Conservation (phyloP, 129 eudicot genomes). For the Rutidosis leptorrhynchoides region DNA sequence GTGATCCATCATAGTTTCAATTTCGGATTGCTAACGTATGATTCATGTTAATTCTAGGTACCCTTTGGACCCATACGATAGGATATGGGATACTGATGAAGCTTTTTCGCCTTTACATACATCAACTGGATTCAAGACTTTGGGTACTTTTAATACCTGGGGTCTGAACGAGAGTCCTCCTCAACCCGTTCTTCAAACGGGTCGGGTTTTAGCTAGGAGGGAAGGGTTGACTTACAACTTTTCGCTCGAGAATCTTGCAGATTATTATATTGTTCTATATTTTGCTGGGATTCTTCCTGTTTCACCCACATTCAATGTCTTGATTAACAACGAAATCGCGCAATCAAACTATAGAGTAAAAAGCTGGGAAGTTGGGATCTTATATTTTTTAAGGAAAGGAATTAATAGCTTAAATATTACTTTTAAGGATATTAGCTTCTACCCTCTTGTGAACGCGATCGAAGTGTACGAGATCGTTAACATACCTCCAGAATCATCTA, state of each 20-base stretch:
- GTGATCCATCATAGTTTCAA: slow-evolving; percentile 5
- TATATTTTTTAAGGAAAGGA: slow-evolving; percentile 47
- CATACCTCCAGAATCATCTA: slow-evolving; percentile 71
- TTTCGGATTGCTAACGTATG: slow-evolving; percentile 12
- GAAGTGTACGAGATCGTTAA: slow-evolving; percentile 80
- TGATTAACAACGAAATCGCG: slow-evolving; percentile 52
- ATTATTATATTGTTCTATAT: slow-evolving; percentile 64
- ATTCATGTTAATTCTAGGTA: slow-evolving; percentile 47
- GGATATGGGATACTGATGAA: slow-evolving; percentile 89
- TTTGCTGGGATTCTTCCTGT: slow-evolving; percentile 89
- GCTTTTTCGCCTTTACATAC: slow-evolving; percentile 65
- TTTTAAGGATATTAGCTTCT: slow-evolving; percentile 49
- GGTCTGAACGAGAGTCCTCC: slow-evolving; percentile 58
- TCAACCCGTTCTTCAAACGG: slow-evolving; percentile 67
- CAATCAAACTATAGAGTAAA: slow-evolving; percentile 66
- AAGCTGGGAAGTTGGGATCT: slow-evolving; percentile 41
- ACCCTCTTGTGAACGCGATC: slow-evolving; percentile 73
- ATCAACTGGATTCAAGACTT: slow-evolving; percentile 54
- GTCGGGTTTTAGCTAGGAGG: slow-evolving; percentile 68
- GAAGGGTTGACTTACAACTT: slow-evolving; percentile 54
- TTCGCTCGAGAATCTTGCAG: slow-evolving; percentile 54
- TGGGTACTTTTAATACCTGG: slow-evolving; percentile 42
- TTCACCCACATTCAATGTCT: slow-evolving; percentile 69
- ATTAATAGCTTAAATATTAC: slow-evolving; percentile 59
- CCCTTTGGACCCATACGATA: slow-evolving; percentile 78